A percentile compares a stretch with the other conserved stretches of the same genome.
Evolutionary conservation across 139 green algal genomes (phyloP).

Genomic region (Bryopsis sp.): DNA sequence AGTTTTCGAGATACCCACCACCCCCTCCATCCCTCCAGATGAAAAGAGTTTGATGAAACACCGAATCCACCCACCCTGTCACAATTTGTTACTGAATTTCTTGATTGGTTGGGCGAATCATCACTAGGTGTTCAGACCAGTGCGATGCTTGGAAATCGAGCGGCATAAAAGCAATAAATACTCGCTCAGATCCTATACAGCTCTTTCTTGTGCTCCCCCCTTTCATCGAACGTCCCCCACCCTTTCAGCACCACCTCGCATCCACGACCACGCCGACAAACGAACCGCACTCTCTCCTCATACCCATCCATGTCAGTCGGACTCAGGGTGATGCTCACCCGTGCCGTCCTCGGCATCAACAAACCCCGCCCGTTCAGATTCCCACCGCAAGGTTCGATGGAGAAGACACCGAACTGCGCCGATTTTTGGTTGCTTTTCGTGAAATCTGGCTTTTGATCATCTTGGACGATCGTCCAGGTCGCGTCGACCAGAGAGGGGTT

Average conservation of each 20-base stretch:
- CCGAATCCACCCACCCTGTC: too few species aligned
- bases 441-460: neutral
- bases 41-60: too few species aligned
- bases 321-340: neutral
- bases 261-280: neutral
- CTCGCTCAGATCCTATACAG: neutral
- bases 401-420: neutral
- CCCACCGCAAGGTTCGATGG: neutral
- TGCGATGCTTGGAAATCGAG: too few species aligned
- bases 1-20: too few species aligned
- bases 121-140: too few species aligned
- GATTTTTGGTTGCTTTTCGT: neutral
- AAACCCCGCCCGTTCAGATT: neutral
- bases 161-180: too few species aligned
- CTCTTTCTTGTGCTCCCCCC: neutral
- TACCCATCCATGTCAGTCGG: neutral
- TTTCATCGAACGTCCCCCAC: neutral
- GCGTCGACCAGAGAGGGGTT: neutral
- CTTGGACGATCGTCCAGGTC: neutral
- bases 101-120: too few species aligned
- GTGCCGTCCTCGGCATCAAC: neutral
- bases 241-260: neutral
- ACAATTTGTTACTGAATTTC: too few species aligned
- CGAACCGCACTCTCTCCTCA: neutral
- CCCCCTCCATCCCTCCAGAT: too few species aligned